These are phyloP conservation scores for Teratosphaeria viscida DNA, from an alignment of 2,329 filamentous ascomycete genomes.

Conservation along the genomic window DNA sequence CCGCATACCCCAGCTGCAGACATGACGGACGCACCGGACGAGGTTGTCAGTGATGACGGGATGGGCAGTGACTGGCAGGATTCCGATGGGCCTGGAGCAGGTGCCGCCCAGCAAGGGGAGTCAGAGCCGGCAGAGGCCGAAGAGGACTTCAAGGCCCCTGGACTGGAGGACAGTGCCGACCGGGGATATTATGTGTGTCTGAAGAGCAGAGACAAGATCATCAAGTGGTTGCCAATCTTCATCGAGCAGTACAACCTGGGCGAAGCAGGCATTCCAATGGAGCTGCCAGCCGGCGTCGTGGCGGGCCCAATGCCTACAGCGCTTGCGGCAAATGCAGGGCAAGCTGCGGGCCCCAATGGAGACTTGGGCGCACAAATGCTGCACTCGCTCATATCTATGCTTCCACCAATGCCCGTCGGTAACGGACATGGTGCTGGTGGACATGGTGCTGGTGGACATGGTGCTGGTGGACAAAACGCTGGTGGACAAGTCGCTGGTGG, in stretches of 20 bases:
- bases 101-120: background rate
- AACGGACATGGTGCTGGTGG: background rate
- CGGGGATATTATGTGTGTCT: slow-evolving; percentile 16
- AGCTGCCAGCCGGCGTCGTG: background rate
- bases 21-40: background rate
- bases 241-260: slow-evolving; percentile 17
- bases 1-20: background rate
- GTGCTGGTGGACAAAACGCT: background rate
- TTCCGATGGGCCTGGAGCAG: background rate
- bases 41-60: background rate
- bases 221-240: slow-evolving; percentile 11
- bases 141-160: slow-evolving; percentile 3
- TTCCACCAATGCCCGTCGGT: background rate
- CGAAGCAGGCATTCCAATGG: background rate
- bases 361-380: background rate
- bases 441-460: background rate
- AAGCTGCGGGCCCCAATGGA: background rate
- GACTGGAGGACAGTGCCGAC: slow-evolving; percentile 3
- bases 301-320: background rate
- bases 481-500: background rate
- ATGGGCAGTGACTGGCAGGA: background rate
- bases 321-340: background rate
- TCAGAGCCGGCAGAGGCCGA: background rate
- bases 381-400: background rate
- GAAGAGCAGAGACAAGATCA: slow-evolving; percentile 6